These are phyloP conservation scores for Zea luxurians DNA, from an alignment of 176 grass and related monocot genomes.

Conservation along the genomic window DNA sequence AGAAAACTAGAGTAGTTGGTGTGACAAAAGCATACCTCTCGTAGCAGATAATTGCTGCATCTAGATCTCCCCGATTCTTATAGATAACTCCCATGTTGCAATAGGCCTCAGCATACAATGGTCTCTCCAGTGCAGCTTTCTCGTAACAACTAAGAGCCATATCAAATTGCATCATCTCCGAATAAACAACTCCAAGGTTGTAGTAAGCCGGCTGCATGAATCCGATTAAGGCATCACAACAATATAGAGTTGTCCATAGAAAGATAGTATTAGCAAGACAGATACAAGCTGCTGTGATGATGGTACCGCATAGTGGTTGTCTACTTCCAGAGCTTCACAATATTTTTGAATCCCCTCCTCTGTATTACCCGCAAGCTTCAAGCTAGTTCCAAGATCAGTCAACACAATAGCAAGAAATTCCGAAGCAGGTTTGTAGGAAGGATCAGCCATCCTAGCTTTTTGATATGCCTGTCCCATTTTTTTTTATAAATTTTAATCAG, in stretches of 20 bases:
- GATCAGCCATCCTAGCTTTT: constrained; percentile 78
- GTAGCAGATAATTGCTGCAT: constrained; percentile 93
- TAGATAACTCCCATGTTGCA: constrained; percentile 99
- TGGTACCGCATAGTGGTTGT: constrained; percentile 86
- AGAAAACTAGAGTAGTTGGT: constrained; percentile 25
- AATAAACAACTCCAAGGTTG: constrained; percentile 98
- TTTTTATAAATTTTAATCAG: constrained; percentile 4
- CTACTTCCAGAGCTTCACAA: constrained; percentile 86
- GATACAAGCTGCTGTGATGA: constrained; percentile 32
- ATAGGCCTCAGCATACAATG: constrained; percentile 93
- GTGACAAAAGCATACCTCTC: constrained; percentile 60
- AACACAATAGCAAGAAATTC: constrained; percentile 94
- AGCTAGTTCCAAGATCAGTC: constrained; percentile 96
- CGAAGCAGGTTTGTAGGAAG: constrained; percentile 84
- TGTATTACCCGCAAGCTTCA: constrained; percentile 91
- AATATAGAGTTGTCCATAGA: constrained; percentile 16
- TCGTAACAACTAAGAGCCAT: constrained; percentile 94
- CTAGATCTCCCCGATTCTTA: constrained; percentile 95
- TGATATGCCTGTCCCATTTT: constrained; percentile 72
- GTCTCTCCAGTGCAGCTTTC: constrained; percentile 93
- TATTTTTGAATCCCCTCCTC: constrained; percentile 99
- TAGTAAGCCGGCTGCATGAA: constrained; percentile 91
- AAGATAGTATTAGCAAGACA: constrained; percentile 8
- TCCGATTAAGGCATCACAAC: constrained; percentile 28
- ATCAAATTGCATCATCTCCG: constrained; percentile 97